phyloP scores from a whole-genome alignment of 1,284 basidiomycete genomes.

The Sutorius eximius region DNA sequence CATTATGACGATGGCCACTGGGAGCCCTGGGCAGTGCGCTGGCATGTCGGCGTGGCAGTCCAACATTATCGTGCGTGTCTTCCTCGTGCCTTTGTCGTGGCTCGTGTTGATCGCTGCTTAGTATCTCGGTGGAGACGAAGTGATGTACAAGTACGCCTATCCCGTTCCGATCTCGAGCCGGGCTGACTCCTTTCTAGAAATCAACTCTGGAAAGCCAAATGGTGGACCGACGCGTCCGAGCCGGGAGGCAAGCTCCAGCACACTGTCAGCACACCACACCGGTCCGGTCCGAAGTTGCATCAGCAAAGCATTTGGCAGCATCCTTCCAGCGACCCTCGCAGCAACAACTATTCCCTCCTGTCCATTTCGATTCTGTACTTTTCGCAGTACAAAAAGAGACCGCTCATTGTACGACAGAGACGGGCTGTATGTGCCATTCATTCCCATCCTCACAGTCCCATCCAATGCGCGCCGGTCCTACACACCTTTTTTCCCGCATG shows the following conservation, averaged over 20 bases:
- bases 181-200: neutral
- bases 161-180: neutral
- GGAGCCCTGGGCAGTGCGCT: conserved; percentile 41
- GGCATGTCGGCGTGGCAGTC: conserved; percentile 49
- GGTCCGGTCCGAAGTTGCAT: too few relatives aligned
- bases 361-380: too few relatives aligned
- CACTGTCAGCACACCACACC: too few relatives aligned
- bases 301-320: too few relatives aligned
- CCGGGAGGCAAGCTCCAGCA: conserved; percentile 11
- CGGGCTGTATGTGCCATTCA: too few relatives aligned
- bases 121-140: conserved; percentile 49
- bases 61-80: conserved; percentile 38
- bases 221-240: conserved; percentile 15
- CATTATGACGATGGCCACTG: conserved; percentile 19
- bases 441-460: too few relatives aligned
- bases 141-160: conserved; percentile 37
- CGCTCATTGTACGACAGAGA: too few relatives aligned
- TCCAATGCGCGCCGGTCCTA: too few relatives aligned
- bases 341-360: too few relatives aligned
- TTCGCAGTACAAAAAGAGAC: too few relatives aligned
- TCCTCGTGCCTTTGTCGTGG: neutral
- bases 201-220: conserved; percentile 15
- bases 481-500: too few relatives aligned
- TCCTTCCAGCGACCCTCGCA: too few relatives aligned
- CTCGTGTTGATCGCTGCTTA: conserved; percentile 12